Conservation (phyloP, 1,139 yeast genomes). For the Suhomyces bolitotheri region DNA sequence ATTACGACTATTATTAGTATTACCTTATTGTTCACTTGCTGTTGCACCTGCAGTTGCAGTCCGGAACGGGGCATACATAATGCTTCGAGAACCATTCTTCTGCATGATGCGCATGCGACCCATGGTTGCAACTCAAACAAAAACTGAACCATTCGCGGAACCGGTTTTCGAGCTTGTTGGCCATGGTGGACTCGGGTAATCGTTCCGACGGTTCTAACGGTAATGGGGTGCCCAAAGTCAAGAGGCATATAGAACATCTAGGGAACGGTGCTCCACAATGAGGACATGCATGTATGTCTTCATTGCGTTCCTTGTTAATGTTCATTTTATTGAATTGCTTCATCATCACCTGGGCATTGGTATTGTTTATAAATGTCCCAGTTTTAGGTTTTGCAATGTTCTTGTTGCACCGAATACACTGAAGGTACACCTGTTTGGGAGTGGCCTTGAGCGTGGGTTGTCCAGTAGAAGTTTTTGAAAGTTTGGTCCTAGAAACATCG, state of each 20-base stretch:
- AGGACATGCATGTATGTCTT: slow-evolving; percentile 57
- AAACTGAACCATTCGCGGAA: slow-evolving; percentile 82
- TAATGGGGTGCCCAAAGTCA: slow-evolving; percentile 75
- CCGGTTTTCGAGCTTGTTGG: slow-evolving; percentile 32
- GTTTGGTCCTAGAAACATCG: slow-evolving; percentile 73
- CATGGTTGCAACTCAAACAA: slow-evolving; percentile 89
- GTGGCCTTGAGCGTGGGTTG: slow-evolving; percentile 48
- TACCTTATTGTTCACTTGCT: too few relatives aligned
- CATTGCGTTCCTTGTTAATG: slow-evolving; percentile 21
- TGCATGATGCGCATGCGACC: slow-evolving; percentile 93
- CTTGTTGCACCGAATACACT: slow-evolving; percentile 81
- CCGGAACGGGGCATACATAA: slow-evolving; percentile 90
- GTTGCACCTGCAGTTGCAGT: slow-evolving; percentile 81
- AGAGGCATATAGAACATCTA: slow-evolving; percentile 82
- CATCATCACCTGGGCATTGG: slow-evolving; percentile 31
- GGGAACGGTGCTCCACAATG: slow-evolving; percentile 91
- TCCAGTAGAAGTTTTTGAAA: slow-evolving; percentile 58
- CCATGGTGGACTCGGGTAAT: slow-evolving; percentile 16
- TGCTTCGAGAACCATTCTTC: slow-evolving; percentile 93
- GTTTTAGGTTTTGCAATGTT: slow-evolving; percentile 45
- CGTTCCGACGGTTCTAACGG: slow-evolving; percentile 37
- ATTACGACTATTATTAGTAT: too few relatives aligned
- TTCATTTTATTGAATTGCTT: slow-evolving; percentile 42
- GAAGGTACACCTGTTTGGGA: slow-evolving; percentile 76
- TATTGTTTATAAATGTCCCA: slow-evolving; percentile 9